phyloP scores from a whole-genome alignment of 164 flowering plant genomes.

The Aristolochia contorta region DNA sequence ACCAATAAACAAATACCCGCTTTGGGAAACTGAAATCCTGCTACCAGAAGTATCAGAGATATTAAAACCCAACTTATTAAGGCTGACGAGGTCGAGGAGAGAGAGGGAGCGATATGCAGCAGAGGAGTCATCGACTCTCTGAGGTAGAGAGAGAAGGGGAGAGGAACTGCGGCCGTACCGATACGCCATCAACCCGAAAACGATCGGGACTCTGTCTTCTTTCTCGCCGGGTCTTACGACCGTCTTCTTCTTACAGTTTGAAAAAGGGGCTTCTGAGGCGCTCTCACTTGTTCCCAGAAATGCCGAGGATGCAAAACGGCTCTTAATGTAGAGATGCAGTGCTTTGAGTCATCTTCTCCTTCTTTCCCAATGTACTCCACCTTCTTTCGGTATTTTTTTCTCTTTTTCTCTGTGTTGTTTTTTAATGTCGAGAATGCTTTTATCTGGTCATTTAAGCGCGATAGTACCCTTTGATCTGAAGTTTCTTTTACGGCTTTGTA shows the following conservation, averaged over 20 bases:
- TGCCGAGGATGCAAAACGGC: background rate
- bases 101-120: background rate
- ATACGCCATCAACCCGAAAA: conserved; percentile 5
- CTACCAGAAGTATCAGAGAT: background rate
- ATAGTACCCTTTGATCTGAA: background rate
- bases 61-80: background rate
- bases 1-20: background rate
- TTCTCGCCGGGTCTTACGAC: background rate
- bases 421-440: background rate
- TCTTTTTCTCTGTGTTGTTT: background rate
- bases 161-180: background rate
- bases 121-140: background rate
- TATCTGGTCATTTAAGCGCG: background rate
- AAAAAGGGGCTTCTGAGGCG: background rate
- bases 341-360: conserved; percentile 1
- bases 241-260: background rate
- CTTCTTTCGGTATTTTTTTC: background rate
- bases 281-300: background rate
- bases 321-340: conserved; percentile 1
- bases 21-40: conserved; percentile 3
- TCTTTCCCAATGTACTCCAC: conserved; percentile 2
- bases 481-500: background rate
- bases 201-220: background rate
- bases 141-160: background rate
- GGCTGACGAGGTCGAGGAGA: background rate